These are phyloP conservation scores for Ordospora pajunii DNA, from an alignment of 371 early-diverging fungal species.

Conservation along the genomic window DNA sequence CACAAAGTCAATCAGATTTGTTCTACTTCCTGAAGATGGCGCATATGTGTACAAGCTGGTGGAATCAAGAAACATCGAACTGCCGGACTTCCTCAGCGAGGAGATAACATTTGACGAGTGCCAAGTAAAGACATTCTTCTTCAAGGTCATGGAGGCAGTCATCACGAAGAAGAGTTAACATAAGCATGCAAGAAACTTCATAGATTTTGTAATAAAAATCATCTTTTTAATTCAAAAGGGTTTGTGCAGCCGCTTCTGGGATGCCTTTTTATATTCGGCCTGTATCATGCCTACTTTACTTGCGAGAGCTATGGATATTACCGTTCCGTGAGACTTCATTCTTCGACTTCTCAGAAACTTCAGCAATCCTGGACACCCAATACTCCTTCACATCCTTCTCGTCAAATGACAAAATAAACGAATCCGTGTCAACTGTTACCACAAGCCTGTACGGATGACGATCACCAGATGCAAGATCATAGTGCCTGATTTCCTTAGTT, in stretches of 20 bases:
- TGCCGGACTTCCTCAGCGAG: slow-evolving; percentile 40
- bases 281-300: no score
- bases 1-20: slow-evolving; percentile 31
- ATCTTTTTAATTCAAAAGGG: not conserved
- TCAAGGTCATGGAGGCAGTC: slow-evolving; percentile 44
- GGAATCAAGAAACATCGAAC: slow-evolving; percentile 24
- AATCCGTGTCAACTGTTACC: not conserved
- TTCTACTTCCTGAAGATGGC: slow-evolving; percentile 14
- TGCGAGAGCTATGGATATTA: not conserved
- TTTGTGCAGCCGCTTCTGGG: not conserved
- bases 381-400: slow-evolving; percentile 33
- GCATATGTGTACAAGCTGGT: slow-evolving; percentile 39
- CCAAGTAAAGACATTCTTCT: slow-evolving; percentile 52
- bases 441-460: slow-evolving; percentile 39
- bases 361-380: slow-evolving; percentile 35
- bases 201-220: slow-evolving; percentile 23
- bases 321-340: not conserved
- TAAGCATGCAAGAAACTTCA: not conserved
- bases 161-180: slow-evolving; percentile 1
- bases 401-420: slow-evolving; percentile 40
- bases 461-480: not conserved
- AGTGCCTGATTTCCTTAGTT: not conserved
- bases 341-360: not conserved
- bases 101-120: slow-evolving; percentile 46
- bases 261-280: not conserved